Base-by-base conservation (phyloP, 306 rosid genomes). In the Luffa acutangula region DNA sequence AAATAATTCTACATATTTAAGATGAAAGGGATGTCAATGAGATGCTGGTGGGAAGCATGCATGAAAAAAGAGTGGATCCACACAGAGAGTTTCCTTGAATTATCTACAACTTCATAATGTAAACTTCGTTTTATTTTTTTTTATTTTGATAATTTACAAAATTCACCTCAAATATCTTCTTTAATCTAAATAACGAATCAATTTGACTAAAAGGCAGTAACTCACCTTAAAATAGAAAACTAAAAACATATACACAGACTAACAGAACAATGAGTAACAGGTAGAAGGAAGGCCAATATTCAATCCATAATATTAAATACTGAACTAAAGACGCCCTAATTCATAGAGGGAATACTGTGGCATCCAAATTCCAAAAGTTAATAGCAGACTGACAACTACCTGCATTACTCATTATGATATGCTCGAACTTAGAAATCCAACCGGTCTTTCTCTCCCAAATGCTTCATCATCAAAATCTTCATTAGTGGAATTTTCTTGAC, bases 401-500 rank as follows among this genome's bases (percentile, higher is more conserved):
- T 90, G 87, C 78, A 85, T 74, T 80, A 77, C 66, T 85, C 88
- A 85, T 91, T 88, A 90, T 78, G 83, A 83, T 72, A 89, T 72
- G 93, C 90, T 87, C 49, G 92, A 89, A 87, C 92, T 88, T 78
- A 87, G 69, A 79, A 90, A 84, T 76, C 85, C 94, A 80, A 87
- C 90, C 0, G 98, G 87, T 83, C 89, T 83, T 70, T 96, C 97
- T 87, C 89, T 80, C 57, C 88, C 96, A 80, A 93, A 93, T 56
- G 96, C 72, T 79, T 91, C 97, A 63, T 93, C 97, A 45, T 85
- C 99, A 83, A 91, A 91, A 86, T 90, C 98, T 89, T 93, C 97
- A 83, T 91, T 91, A 60, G 91, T 89, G 52, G 97, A 93, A 80
- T 93, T 93, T 84, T 96, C 98, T 88, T 93, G 99, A 85, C 99